Conservation (phyloP, 2,329 filamentous ascomycete species). For the Aspergillus cejpii region DNA sequence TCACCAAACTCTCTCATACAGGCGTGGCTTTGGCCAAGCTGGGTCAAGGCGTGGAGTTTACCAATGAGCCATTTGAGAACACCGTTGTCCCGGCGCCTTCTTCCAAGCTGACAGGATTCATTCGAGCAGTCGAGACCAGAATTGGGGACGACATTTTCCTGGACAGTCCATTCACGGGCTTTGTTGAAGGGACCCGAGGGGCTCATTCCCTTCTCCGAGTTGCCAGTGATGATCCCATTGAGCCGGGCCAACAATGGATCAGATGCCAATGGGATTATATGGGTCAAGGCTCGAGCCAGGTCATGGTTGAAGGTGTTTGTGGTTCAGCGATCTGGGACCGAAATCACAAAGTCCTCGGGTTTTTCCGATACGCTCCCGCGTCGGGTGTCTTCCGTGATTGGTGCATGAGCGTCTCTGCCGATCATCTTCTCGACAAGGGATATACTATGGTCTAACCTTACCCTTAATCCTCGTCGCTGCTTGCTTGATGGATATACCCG, state of each 20-base stretch:
- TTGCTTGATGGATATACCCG: too few species aligned
- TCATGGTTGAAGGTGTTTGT: constrained; percentile 7
- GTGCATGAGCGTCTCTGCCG: constrained; percentile 8
- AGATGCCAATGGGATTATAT: constrained; percentile 11
- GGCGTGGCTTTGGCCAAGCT: constrained; percentile 5
- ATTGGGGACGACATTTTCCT: constrained; percentile 2
- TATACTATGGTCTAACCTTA: constrained; percentile 3
- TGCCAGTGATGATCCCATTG: neutral
- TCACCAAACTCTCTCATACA: constrained; percentile 1
- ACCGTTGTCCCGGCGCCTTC: neutral
- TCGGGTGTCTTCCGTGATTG: constrained; percentile 10
- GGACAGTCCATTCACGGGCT: constrained; percentile 6
- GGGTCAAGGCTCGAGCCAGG: constrained; percentile 5
- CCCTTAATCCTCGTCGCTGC: too few species aligned
- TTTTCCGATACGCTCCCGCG: constrained; percentile 12
- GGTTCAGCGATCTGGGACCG: constrained; percentile 10
- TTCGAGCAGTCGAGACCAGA: neutral
- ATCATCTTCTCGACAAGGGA: constrained; percentile 5
- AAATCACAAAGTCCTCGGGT: constrained; percentile 8
- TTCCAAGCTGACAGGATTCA: neutral
- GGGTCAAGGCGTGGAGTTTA: neutral
- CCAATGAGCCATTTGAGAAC: constrained; percentile 6
- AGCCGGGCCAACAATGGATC: constrained; percentile 7
- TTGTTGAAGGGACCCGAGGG: constrained; percentile 1
- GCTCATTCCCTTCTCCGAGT: neutral